These are phyloP conservation scores for Oehlia diaphana DNA, from an alignment of 192 early-diverging fungal species.

Conservation along the genomic window DNA sequence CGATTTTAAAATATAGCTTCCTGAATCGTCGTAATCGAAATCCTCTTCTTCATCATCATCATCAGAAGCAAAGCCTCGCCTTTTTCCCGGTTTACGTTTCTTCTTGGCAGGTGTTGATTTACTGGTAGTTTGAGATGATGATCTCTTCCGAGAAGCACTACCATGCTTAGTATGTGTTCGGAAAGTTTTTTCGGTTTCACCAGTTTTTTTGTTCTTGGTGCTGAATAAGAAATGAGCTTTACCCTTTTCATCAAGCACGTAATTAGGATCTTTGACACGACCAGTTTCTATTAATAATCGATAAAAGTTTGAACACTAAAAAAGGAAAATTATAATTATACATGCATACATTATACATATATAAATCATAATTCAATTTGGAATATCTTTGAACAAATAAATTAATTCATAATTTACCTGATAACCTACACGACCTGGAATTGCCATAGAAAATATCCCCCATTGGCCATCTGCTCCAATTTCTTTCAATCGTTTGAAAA, in stretches of 20 bases:
- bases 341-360: neutral
- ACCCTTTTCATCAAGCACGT: constrained; percentile 86
- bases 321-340: neutral
- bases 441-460: constrained; percentile 95
- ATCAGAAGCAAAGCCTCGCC: constrained; percentile 56
- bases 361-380: too few relatives aligned
- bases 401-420: constrained; percentile 57
- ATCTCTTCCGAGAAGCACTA: constrained; percentile 25
- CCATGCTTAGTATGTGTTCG: constrained; percentile 72
- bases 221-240: constrained; percentile 90
- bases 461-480: constrained; percentile 95
- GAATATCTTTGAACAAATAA: neutral
- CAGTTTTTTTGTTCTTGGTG: constrained; percentile 80
- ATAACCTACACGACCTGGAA: constrained; percentile 95
- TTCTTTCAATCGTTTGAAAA: constrained; percentile 81
- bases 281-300: constrained; percentile 85
- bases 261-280: constrained; percentile 89
- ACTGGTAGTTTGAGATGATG: constrained; percentile 37
- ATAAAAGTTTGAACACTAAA: constrained; percentile 95
- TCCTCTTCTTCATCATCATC: constrained; percentile 55
- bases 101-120: constrained; percentile 38
- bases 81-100: constrained; percentile 33
- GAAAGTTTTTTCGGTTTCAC: constrained; percentile 77
- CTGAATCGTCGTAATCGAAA: constrained; percentile 69
- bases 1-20: constrained; percentile 60